phyloP scores from a whole-genome alignment of 164 flowering plant species.

The Buxus sempervirens region DNA sequence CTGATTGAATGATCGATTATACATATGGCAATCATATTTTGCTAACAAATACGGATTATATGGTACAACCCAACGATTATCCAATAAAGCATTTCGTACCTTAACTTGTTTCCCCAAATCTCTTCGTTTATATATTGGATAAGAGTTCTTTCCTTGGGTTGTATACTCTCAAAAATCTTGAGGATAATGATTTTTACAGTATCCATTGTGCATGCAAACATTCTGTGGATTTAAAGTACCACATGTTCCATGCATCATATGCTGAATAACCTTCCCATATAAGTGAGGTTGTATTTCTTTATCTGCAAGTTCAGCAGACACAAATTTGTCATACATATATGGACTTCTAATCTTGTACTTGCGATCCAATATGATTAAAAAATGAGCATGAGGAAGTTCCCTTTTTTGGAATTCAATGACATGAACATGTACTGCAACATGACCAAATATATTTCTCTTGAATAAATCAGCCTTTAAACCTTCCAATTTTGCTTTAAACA shows the following conservation, averaged over 20 bases:
- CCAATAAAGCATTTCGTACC: too few relatives aligned
- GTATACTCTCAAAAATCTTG: neutral
- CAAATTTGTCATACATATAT: neutral
- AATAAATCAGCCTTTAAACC: conserved; percentile 9
- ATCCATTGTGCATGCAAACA: conserved; percentile 2
- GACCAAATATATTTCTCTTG: too few relatives aligned
- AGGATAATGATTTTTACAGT: conserved; percentile 14
- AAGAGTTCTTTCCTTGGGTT: neutral
- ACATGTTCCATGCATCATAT: conserved; percentile 12
- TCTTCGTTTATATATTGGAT: too few relatives aligned
- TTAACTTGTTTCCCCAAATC: neutral
- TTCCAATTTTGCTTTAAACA: conserved; percentile 18
- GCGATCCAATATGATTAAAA: conserved; percentile 7
- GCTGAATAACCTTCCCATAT: conserved; percentile 3
- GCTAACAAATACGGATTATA: conserved; percentile 11
- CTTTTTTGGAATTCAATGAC: too few relatives aligned
- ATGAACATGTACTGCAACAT: too few relatives aligned
- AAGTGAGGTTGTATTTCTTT: neutral
- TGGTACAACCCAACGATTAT: conserved; percentile 10
- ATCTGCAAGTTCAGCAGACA: conserved; percentile 15
- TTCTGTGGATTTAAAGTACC: neutral
- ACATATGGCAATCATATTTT: conserved; percentile 15
- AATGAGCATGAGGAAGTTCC: too few relatives aligned
- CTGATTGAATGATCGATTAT: neutral
- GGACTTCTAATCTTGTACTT: neutral